These are phyloP conservation scores for Xylariomycetidae sp. DNA, from an alignment of 2,329 filamentous ascomycete genomes.

Conservation along the genomic window DNA sequence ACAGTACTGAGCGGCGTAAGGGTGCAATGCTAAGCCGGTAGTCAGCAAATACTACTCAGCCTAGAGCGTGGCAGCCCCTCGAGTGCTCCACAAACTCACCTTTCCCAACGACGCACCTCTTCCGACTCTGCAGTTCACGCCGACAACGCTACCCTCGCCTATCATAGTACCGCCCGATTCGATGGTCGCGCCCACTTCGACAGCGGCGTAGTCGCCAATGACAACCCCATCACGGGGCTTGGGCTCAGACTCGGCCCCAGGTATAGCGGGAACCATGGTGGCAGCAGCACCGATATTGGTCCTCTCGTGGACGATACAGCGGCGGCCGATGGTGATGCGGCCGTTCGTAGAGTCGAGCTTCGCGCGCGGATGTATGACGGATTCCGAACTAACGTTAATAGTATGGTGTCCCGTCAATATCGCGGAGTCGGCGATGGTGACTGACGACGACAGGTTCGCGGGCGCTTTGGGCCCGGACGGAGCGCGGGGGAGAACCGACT, in stretches of 20 bases:
- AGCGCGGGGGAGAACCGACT: constrained; percentile 49
- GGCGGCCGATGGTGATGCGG: constrained; percentile 72
- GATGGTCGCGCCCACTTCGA: constrained; percentile 55
- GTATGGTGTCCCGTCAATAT: constrained; percentile 65
- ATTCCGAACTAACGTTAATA: constrained; percentile 71
- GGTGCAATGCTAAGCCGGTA: constrained; percentile 67
- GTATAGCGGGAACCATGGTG: no score
- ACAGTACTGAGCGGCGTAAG: constrained; percentile 60
- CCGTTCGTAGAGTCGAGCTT: constrained; percentile 73
- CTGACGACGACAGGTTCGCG: constrained; percentile 53
- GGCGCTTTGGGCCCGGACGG: constrained; percentile 54
- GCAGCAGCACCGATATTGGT: constrained; percentile 45
- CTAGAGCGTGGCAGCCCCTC: neutral
- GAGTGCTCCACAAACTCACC: constrained; percentile 33
- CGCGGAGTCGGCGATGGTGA: constrained; percentile 58
- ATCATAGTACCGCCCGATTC: constrained; percentile 57
- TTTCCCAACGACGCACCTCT: constrained; percentile 57
- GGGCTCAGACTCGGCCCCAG: no score
- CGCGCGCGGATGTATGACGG: constrained; percentile 79
- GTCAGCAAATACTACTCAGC: constrained; percentile 4
- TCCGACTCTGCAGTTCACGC: constrained; percentile 54
- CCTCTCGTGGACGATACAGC: constrained; percentile 75
- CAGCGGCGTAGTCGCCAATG: constrained; percentile 54
- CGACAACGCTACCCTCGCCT: constrained; percentile 53
- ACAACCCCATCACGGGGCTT: constrained; percentile 41